Conservation (phyloP, 2,329 filamentous ascomycete species). For the Alternaria sp. region DNA sequence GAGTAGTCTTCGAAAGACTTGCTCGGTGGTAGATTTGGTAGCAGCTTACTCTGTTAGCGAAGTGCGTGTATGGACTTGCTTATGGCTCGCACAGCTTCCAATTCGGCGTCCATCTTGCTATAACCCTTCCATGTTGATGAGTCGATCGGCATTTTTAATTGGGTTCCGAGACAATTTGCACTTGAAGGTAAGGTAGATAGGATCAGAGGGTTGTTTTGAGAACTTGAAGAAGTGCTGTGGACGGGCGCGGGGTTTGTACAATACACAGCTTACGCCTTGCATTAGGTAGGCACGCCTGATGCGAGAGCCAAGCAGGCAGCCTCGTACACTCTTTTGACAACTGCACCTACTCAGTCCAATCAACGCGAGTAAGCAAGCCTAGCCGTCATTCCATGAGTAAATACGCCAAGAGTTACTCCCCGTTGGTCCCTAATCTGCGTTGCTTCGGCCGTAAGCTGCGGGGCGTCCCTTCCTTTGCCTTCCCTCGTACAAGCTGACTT, state of each 20-base stretch:
- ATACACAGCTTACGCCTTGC: neutral
- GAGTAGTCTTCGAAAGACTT: neutral
- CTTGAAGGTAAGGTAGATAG: neutral
- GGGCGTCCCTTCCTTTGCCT: neutral
- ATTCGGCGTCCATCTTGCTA: neutral
- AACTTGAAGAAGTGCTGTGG: neutral
- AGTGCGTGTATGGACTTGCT: neutral
- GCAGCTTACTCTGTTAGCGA: neutral
- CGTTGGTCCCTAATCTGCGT: neutral
- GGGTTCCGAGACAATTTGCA: neutral
- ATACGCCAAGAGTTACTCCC: neutral
- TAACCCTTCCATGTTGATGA: neutral
- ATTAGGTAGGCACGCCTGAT: neutral
- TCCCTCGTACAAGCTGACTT: neutral
- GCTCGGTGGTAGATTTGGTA: neutral
- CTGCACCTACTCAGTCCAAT: neutral
- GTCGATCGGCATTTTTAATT: neutral
- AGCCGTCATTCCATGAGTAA: neutral
- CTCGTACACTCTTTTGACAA: neutral
- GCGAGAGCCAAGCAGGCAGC: neutral
- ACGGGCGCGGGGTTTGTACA: neutral
- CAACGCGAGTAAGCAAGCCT: neutral
- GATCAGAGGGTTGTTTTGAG: neutral
- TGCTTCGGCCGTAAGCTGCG: neutral
- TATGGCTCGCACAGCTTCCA: neutral